A percentile compares a stretch with the other conserved stretches of the same genome.
phyloP scores from a whole-genome alignment of 345 rosid genomes.

The Sisymbrium irio region DNA sequence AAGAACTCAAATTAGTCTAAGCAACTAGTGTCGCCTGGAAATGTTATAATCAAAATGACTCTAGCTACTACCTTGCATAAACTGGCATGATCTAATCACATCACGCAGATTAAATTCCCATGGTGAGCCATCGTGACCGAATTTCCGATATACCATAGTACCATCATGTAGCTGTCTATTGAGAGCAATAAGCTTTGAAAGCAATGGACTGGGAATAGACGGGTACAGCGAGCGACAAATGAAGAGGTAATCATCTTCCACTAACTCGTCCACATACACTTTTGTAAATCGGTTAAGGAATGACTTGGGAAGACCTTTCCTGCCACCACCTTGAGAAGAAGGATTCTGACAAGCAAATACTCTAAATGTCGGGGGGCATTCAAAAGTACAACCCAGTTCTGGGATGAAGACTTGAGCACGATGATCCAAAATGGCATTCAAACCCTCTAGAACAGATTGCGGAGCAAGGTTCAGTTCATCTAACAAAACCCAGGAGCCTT shows the following conservation, averaged over 20 bases:
- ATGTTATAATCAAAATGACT: conserved; percentile 5
- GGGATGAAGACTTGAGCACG: conserved; percentile 96
- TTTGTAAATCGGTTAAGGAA: conserved; percentile 92
- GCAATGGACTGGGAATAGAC: conserved; percentile 57
- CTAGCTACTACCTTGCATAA: conserved; percentile 57
- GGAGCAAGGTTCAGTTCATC: conserved; percentile 99
- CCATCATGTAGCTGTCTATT: conserved; percentile 80
- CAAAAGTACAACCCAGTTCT: conserved; percentile 75
- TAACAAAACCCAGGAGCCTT: conserved; percentile 94
- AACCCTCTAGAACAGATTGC: conserved; percentile 96
- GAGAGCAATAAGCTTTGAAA: conserved; percentile 69
- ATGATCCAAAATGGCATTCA: conserved; percentile 95
- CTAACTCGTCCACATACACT: conserved; percentile 90
- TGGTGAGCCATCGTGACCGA: conserved; percentile 89
- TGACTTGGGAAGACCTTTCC: conserved; percentile 96
- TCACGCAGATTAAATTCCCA: conserved; percentile 99
- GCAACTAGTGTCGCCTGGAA: background rate
- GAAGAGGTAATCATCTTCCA: conserved; percentile 77
- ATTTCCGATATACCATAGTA: conserved; percentile 63
- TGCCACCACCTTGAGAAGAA: conserved; percentile 93
- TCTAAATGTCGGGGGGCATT: conserved; percentile 78
- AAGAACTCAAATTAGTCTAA: conserved; percentile 17
- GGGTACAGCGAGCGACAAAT: conserved; percentile 79
- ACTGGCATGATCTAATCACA: conserved; percentile 82
- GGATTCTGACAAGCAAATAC: conserved; percentile 99